These are phyloP conservation scores for Globisporangium irregulare DNA, from an alignment of 352 stramenopile genomes.

Conservation along the genomic window DNA sequence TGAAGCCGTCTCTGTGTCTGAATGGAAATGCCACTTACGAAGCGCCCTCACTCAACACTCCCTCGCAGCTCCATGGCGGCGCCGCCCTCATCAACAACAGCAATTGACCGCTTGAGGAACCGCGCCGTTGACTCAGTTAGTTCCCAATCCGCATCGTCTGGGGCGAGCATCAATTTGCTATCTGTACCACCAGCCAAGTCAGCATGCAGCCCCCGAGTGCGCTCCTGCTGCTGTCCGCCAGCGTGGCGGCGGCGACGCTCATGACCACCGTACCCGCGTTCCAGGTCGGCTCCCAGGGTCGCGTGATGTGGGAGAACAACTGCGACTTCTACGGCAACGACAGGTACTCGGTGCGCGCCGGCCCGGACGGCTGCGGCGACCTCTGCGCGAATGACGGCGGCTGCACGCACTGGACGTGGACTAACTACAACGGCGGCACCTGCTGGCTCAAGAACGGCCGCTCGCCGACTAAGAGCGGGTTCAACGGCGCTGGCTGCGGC, in stretches of 20 bases:
- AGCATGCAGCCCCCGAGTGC: slow-evolving; percentile 5
- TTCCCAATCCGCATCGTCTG: slow-evolving; percentile 1
- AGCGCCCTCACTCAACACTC: not conserved
- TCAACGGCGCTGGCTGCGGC: slow-evolving; percentile 29
- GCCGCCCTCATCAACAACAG: not conserved
- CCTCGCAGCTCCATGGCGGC: not conserved
- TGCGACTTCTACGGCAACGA: slow-evolving; percentile 42
- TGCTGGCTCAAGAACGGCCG: slow-evolving; percentile 50
- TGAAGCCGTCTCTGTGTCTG: not conserved
- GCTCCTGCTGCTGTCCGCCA: not conserved
- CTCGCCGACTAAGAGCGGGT: slow-evolving; percentile 14
- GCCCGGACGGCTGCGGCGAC: slow-evolving; percentile 7
- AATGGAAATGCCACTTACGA: slow-evolving; percentile 10
- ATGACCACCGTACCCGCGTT: not conserved
- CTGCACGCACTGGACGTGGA: slow-evolving; percentile 58
- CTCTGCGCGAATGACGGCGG: slow-evolving; percentile 24
- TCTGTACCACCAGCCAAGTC: not conserved
- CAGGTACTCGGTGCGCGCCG: slow-evolving; percentile 11
- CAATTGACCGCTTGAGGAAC: not conserved
- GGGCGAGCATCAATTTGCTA: slow-evolving; percentile 9
- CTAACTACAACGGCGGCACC: slow-evolving; percentile 41
- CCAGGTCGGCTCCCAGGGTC: slow-evolving; percentile 15
- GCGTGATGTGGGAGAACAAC: slow-evolving; percentile 46
- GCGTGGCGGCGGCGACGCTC: not conserved
- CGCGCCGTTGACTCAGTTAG: not conserved